phyloP scores from a whole-genome alignment of 2,329 filamentous ascomycete genomes.

The Fusarium sp. region DNA sequence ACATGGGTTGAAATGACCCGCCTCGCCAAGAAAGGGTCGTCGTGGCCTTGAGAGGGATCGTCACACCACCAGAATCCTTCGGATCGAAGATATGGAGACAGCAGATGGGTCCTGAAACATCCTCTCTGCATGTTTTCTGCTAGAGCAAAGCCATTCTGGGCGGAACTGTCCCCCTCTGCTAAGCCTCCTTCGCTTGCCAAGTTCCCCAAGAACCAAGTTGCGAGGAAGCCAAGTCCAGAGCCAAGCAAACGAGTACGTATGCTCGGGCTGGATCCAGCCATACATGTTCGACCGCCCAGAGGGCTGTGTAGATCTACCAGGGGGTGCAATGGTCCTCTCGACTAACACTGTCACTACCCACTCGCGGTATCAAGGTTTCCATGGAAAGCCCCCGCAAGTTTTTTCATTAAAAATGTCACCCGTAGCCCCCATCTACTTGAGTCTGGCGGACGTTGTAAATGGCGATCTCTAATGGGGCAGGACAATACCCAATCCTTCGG shows the following conservation, averaged over 20 bases:
- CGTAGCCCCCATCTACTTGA: background rate
- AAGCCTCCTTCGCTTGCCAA: conserved; percentile 2
- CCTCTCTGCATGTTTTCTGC: background rate
- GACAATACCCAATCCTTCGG: background rate
- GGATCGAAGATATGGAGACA: background rate
- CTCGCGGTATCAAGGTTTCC: background rate
- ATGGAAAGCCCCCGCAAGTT: background rate
- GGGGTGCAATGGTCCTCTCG: background rate
- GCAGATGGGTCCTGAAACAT: background rate
- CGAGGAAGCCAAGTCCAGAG: conserved; percentile 6
- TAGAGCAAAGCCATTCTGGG: background rate
- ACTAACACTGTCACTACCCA: background rate
- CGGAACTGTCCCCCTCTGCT: background rate
- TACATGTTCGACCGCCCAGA: background rate
- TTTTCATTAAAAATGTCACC: conserved; percentile 11
- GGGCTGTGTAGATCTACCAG: conserved; percentile 1
- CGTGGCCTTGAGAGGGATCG: conserved; percentile 10
- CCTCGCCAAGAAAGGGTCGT: conserved; percentile 9
- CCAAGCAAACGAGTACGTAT: conserved; percentile 14
- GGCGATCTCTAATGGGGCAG: background rate
- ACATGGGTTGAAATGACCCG: background rate
- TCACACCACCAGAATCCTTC: conserved; percentile 2
- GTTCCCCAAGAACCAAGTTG: background rate
- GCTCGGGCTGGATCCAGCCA: background rate
- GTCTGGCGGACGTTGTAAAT: background rate